These are phyloP conservation scores for Xylariomycetidae sp. DNA, from an alignment of 2,329 filamentous ascomycete genomes.

Conservation along the genomic window DNA sequence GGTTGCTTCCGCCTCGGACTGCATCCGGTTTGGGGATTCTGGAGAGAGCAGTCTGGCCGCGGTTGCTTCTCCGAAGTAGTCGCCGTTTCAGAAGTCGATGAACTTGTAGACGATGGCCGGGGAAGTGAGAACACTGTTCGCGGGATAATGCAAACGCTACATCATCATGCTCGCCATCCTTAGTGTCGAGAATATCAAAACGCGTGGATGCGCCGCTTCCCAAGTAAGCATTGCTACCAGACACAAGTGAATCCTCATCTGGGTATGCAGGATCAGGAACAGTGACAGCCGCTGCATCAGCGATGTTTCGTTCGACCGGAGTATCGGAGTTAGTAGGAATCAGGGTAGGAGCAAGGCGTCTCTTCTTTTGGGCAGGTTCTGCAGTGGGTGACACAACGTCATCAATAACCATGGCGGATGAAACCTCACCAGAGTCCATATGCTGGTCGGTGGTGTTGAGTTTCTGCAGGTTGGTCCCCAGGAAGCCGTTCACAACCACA, in stretches of 20 bases:
- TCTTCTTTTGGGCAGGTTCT: constrained; percentile 18
- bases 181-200: constrained; percentile 17
- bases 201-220: constrained; percentile 19
- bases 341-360: constrained; percentile 17
- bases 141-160: too few species aligned
- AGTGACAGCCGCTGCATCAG: constrained; percentile 20
- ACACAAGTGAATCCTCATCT: too few species aligned
- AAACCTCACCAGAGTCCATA: too few species aligned
- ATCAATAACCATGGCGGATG: too few species aligned
- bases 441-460: too few species aligned
- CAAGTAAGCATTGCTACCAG: too few species aligned
- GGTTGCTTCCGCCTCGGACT: constrained; percentile 20
- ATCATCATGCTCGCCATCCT: constrained; percentile 5
- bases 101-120: constrained; percentile 19
- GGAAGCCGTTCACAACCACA: too few species aligned
- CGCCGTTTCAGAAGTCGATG: constrained; percentile 19
- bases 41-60: constrained; percentile 1
- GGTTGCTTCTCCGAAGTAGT: constrained; percentile 9
- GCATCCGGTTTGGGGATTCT: constrained; percentile 19
- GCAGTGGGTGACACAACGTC: background rate
- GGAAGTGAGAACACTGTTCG: constrained; percentile 2
- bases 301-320: constrained; percentile 15
- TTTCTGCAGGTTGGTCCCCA: too few species aligned
- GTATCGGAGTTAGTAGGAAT: constrained; percentile 15
- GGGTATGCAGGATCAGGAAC: background rate